Percentiles rank a stretch among this genome's conserved stretches.
These are phyloP conservation scores for Vitis rotundifolia DNA, from an alignment of 164 flowering plant genomes.

Conservation along the genomic window DNA sequence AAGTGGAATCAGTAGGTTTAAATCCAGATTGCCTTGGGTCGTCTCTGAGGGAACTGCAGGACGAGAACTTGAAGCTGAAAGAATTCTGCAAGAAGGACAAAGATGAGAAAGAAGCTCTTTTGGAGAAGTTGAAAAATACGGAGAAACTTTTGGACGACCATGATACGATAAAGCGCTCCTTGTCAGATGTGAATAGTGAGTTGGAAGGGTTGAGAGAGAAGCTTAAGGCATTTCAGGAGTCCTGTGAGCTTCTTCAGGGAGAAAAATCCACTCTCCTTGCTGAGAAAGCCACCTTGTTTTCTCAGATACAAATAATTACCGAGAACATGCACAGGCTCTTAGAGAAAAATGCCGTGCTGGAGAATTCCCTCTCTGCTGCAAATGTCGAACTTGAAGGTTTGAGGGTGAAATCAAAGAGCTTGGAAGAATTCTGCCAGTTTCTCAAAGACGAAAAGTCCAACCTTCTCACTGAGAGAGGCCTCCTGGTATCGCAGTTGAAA, in stretches of 20 bases:
- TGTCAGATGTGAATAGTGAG: slow-evolving; percentile 48
- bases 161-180: slow-evolving; percentile 43
- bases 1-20: slow-evolving; percentile 67
- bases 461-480: slow-evolving; percentile 54
- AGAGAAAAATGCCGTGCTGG: slow-evolving; percentile 60
- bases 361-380: slow-evolving; percentile 61
- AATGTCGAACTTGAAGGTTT: slow-evolving; percentile 66
- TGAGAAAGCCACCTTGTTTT: slow-evolving; percentile 65
- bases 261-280: slow-evolving; percentile 63
- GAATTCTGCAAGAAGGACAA: slow-evolving; percentile 41
- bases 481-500: slow-evolving; percentile 50
- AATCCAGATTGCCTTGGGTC: slow-evolving; percentile 47
- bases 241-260: slow-evolving; percentile 47
- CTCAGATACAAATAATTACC: slow-evolving; percentile 57
- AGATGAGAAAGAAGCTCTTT: slow-evolving; percentile 51
- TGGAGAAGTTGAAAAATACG: slow-evolving; percentile 54
- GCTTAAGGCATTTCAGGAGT: slow-evolving; percentile 53
- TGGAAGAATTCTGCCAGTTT: slow-evolving; percentile 67
- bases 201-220: slow-evolving; percentile 49
- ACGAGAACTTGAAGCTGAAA: slow-evolving; percentile 67
- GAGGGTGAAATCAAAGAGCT: slow-evolving; percentile 55
- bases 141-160: slow-evolving; percentile 45
- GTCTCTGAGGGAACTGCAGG: slow-evolving; percentile 64
- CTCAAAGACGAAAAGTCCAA: slow-evolving; percentile 56
- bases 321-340: slow-evolving; percentile 65